Evolutionary conservation across 352 stramenopile genomes (phyloP).

Genomic region (Phytophthora nicotianae): DNA sequence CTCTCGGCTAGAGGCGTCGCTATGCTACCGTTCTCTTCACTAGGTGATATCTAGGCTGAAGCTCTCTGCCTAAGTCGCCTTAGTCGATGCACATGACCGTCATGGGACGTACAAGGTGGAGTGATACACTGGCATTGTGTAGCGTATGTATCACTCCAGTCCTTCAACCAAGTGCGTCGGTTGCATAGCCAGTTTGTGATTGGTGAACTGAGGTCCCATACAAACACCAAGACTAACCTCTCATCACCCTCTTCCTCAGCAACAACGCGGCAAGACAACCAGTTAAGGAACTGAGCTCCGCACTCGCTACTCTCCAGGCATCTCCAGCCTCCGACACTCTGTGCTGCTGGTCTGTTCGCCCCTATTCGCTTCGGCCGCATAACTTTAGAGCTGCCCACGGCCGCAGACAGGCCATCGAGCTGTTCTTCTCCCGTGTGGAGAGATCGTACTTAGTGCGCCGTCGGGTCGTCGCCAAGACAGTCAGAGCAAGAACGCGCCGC

Average conservation of each 20-base stretch:
- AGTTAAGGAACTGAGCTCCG: conserved; percentile 6
- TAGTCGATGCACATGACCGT: neutral
- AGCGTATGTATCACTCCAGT: neutral
- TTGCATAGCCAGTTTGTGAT: conserved; percentile 3
- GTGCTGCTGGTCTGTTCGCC: neutral
- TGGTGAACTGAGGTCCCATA: neutral
- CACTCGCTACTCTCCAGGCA: conserved; percentile 5
- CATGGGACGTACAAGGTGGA: too few species aligned
- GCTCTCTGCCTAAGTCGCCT: neutral
- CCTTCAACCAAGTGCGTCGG: neutral
- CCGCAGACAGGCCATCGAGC: conserved; percentile 16
- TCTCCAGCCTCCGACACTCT: neutral
- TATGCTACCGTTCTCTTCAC: neutral
- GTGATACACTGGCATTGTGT: neutral
- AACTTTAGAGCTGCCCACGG: conserved; percentile 13
- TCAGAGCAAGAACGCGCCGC: conserved; percentile 15
- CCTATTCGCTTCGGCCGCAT: conserved; percentile 5
- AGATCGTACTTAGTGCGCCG: conserved; percentile 22
- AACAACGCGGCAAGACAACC: conserved; percentile 9
- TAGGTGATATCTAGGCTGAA: neutral
- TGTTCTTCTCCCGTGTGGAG: conserved; percentile 15
- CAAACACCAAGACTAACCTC: neutral
- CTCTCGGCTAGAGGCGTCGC: neutral
- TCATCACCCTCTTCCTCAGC: conserved; percentile 7
- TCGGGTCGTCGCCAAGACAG: conserved; percentile 13